Evolutionary conservation across 345 rosid species (phyloP).

Genomic region (Euclidium syriacum): DNA sequence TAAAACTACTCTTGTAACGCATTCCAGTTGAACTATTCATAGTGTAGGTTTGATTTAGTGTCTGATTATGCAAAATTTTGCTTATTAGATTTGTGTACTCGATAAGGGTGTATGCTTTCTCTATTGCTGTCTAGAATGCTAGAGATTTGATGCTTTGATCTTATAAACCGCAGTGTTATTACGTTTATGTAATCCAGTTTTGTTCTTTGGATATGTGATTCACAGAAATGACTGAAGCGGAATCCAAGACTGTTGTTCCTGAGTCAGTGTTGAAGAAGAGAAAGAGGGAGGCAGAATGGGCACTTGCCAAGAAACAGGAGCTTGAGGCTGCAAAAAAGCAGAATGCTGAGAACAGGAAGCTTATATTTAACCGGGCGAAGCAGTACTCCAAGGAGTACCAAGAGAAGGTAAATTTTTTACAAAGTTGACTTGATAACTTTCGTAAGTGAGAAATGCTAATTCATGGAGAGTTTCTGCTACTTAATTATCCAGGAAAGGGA

Average conservation of each 20-base stretch:
- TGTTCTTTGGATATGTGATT: neutral
- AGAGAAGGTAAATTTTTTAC: constrained; percentile 32
- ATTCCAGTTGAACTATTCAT: neutral
- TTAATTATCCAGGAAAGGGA: constrained; percentile 40
- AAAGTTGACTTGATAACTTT: neutral
- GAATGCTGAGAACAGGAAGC: constrained; percentile 40
- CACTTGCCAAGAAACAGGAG: constrained; percentile 43
- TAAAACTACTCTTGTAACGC: neutral
- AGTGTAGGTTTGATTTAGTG: too few relatives aligned
- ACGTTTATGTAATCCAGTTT: neutral
- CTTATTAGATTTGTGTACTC: neutral
- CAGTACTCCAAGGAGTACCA: constrained; percentile 47
- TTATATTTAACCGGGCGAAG: constrained; percentile 49
- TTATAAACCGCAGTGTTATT: too few relatives aligned
- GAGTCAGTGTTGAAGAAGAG: constrained; percentile 55
- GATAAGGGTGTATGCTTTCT: neutral
- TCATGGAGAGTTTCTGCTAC: neutral
- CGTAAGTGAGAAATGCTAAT: neutral
- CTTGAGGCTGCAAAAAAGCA: constrained; percentile 38
- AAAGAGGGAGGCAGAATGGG: constrained; percentile 52
- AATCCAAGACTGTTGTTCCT: constrained; percentile 41
- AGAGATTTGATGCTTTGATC: neutral
- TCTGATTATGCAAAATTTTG: neutral
- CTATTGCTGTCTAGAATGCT: neutral
- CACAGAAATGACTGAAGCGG: constrained; percentile 44